These are phyloP conservation scores for Mycena chlorophos DNA, from an alignment of 768 basidiomycete genomes.

Conservation along the genomic window DNA sequence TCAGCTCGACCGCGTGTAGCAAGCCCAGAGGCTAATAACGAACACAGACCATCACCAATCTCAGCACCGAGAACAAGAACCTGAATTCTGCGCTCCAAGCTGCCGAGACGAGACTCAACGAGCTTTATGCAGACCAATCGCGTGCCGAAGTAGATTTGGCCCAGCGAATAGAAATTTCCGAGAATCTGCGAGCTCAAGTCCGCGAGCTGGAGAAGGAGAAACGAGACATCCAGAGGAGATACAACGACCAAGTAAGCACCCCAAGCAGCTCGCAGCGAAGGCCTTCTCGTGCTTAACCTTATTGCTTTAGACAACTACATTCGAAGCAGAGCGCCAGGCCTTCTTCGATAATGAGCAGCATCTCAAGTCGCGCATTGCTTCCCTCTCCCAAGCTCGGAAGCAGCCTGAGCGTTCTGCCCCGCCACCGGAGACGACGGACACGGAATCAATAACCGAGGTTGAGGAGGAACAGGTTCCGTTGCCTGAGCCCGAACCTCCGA, in stretches of 20 bases:
- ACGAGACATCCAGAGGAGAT: slow-evolving; percentile 75
- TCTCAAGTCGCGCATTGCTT: slow-evolving; percentile 86
- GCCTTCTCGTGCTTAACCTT: slow-evolving; percentile 16
- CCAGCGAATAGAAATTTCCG: slow-evolving; percentile 77
- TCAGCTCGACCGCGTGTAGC: background rate
- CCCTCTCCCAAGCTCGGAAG: slow-evolving; percentile 67
- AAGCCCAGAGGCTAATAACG: background rate
- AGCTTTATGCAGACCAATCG: slow-evolving; percentile 79
- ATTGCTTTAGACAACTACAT: slow-evolving; percentile 66
- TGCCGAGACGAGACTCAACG: slow-evolving; percentile 72
- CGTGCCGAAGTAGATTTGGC: slow-evolving; percentile 82
- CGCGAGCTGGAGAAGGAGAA: slow-evolving; percentile 90
- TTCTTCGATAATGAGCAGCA: slow-evolving; percentile 94
- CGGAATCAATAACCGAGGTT: slow-evolving; percentile 43
- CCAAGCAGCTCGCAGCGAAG: slow-evolving; percentile 7
- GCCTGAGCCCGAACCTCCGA: slow-evolving; percentile 26
- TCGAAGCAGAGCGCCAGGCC: slow-evolving; percentile 89
- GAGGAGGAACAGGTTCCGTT: slow-evolving; percentile 36
- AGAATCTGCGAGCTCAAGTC: slow-evolving; percentile 78
- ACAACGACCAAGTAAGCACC: slow-evolving; percentile 78
- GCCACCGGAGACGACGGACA: slow-evolving; percentile 25
- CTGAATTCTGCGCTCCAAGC: slow-evolving; percentile 63
- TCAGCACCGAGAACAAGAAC: slow-evolving; percentile 64
- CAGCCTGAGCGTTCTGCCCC: slow-evolving; percentile 40
- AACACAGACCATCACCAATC: slow-evolving; percentile 49